phyloP scores from a whole-genome alignment of 495 filamentous ascomycete species.

The Trichoderma orchidacearum region DNA sequence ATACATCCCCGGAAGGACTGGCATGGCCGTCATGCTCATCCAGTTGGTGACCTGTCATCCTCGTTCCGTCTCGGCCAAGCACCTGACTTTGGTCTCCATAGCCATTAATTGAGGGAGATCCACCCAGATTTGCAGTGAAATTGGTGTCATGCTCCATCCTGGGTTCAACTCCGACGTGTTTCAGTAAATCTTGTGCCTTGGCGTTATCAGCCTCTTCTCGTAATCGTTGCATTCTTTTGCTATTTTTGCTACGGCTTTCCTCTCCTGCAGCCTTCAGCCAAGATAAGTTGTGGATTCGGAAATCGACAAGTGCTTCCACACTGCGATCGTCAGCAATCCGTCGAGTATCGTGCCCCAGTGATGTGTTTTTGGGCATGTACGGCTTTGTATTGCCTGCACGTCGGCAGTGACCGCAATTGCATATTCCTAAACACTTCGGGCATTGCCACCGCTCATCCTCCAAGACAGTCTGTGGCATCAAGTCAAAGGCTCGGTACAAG shows the following conservation, averaged over 20 bases:
- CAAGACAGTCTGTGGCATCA: slow-evolving; percentile 67
- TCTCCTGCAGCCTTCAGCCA: slow-evolving; percentile 51
- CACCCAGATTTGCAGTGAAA: slow-evolving; percentile 14
- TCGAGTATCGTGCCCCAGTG: slow-evolving; percentile 79
- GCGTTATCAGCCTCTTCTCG: slow-evolving; percentile 37
- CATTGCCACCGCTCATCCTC: slow-evolving; percentile 72
- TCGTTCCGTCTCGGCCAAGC: slow-evolving; percentile 12
- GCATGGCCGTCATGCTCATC: slow-evolving; percentile 9
- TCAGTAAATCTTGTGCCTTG: slow-evolving; percentile 29
- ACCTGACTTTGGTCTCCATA: slow-evolving; percentile 19
- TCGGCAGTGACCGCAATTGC: slow-evolving; percentile 72
- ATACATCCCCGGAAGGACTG: background rate
- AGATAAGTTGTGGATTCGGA: slow-evolving; percentile 64
- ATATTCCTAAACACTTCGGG: slow-evolving; percentile 69
- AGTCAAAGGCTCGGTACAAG: slow-evolving; percentile 78
- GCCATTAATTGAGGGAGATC: slow-evolving; percentile 11
- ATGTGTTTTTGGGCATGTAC: slow-evolving; percentile 68
- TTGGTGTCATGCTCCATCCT: slow-evolving; percentile 18
- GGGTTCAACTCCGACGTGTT: slow-evolving; percentile 12
- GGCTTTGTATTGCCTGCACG: slow-evolving; percentile 32
- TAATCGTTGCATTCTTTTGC: slow-evolving; percentile 35
- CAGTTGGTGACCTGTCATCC: slow-evolving; percentile 5
- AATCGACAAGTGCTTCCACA: slow-evolving; percentile 75
- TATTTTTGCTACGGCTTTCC: slow-evolving; percentile 32
- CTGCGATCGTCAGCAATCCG: slow-evolving; percentile 81